Evolutionary conservation across 352 stramenopile genomes (phyloP), one percentile per base, ranked within the genome.

Genomic region (Pythium apleroticum): DNA sequence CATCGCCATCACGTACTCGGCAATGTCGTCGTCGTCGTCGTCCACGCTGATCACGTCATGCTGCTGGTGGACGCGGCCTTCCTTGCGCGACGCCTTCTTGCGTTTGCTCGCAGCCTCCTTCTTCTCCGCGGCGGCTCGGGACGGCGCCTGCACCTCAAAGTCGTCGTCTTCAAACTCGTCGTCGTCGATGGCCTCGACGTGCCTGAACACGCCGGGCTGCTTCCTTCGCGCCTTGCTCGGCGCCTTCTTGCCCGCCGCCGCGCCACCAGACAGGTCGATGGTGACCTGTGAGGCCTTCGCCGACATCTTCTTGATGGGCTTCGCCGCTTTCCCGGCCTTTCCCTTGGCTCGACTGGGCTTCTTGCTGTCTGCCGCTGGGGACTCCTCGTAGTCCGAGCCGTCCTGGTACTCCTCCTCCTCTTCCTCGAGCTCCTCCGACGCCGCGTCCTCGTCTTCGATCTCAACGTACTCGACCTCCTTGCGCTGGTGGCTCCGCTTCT

Each of bases 81-180:
- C 52, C 41, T 72, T 72, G 14, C 65, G 58, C 14, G 65, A 68
- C 28, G 58, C 46, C 39, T 72, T 72, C 39, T 67, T 72, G 5
- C 58, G 28, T 10, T 39, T 52, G 0, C 5, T 22, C 17, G 45
- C 39, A 19, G 19, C 39, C 19, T 37, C 37, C 3, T 48, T 28
- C 48, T 72, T 64, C 14, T 27, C 28, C 30, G 25, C 27, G 4
- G 14, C 37, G 4, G 37, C 37, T 46, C 19, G 39, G 0, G 39
- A 27, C 20, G 20, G n/a, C 9, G 57, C 41, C 25, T 46, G 31
- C 15, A 62, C 64, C 33, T 66, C 50, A 49, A 61, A 65, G 25
- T 65, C 57, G 52, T 65, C 57, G 52, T 50, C 57, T 11, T 69
- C 48, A n/a, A 52, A 25, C n/a, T 71, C 64, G 27, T 57, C 24